These are phyloP conservation scores for Mycocentrospora acerina DNA, from an alignment of 2,329 filamentous ascomycete species.

Conservation along the genomic window DNA sequence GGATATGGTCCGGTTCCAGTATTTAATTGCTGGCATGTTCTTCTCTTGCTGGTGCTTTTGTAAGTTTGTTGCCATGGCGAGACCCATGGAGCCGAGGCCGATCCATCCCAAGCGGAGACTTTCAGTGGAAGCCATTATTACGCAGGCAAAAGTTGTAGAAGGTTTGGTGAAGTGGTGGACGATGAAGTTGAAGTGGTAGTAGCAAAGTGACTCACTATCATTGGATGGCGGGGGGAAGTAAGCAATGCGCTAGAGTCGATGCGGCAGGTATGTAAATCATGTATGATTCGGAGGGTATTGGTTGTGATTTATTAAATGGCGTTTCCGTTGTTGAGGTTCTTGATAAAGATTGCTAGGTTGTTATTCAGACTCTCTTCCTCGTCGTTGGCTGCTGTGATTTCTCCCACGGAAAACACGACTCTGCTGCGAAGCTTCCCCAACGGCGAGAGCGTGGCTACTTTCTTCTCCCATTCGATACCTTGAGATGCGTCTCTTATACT, in stretches of 20 bases:
- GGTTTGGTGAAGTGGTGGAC: background rate
- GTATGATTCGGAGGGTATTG: too few species aligned
- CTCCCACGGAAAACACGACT: constrained; percentile 9
- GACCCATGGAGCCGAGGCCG: constrained; percentile 56
- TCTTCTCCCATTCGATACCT: constrained; percentile 6
- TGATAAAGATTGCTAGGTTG: background rate
- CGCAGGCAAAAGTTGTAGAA: background rate
- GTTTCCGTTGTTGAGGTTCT: background rate
- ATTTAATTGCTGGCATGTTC: constrained; percentile 35
- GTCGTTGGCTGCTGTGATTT: constrained; percentile 5
- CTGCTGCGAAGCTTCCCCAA: constrained; percentile 7
- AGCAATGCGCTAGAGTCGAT: constrained; percentile 7
- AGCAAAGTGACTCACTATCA: constrained; percentile 8
- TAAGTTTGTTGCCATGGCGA: constrained; percentile 53
- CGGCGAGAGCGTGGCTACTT: constrained; percentile 8
- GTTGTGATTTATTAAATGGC: too few species aligned
- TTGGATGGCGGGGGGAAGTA: constrained; percentile 3
- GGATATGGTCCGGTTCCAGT: constrained; percentile 52
- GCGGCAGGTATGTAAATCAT: constrained; percentile 7
- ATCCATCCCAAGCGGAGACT: constrained; percentile 21
- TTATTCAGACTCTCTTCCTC: constrained; percentile 5
- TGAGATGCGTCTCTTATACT: constrained; percentile 6
- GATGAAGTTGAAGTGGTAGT: background rate
- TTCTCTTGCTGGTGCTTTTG: constrained; percentile 44
- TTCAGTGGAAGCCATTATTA: background rate